Base-by-base conservation (phyloP, 2,329 filamentous ascomycete genomes). In the Diplodia intermedia region DNA sequence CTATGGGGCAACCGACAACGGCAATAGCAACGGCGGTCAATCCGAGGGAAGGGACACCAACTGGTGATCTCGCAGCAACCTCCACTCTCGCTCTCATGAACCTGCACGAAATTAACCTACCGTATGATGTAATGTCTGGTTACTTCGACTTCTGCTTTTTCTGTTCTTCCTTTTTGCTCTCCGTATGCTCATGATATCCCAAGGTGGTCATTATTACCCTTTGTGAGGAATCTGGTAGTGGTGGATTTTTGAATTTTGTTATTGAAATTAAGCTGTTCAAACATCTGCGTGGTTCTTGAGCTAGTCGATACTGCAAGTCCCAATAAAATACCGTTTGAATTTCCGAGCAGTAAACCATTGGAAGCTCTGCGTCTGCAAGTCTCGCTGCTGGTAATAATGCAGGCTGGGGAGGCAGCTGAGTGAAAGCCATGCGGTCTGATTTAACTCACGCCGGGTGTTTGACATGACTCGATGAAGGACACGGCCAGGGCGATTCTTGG, bases 1-100 rank as follows among this genome's bases (percentile, higher is more conserved):
- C 1, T 71, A 71, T 60, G 71, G 71, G 3, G 54, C 70, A 14
- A 68, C 68, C 9, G 65, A 69, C n/a, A 66, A 63, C 4, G 63
- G 43, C 5, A 3, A 50, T 15, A 47, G 26, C 31, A 43, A 56
- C 12, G 56, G 31, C 36, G 31, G 43, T 18, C 33, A 56, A 26
- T 18, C 31, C 6, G 66, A 29, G 43, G 54, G 54, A 14, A 66
- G 68, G 47, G 68, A 69, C 50, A 69, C 68, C 15, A 55, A 69
- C 31, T 67, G 68, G 68, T 69, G 29, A 61, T 52, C 9, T 11
- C 2, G 36, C 11, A 8, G 20, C 26, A 26, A 20, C 23, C 8
- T 15, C 12, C 4, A 26, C 12, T 23, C 29, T 52, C 47, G n/a
- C 12, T 23, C 38, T 52, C 47, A 38, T 18, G 26, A 26, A 26